Base-by-base conservation (phyloP, 2,329 filamentous ascomycete genomes). In the Fusarium bactridioides region DNA sequence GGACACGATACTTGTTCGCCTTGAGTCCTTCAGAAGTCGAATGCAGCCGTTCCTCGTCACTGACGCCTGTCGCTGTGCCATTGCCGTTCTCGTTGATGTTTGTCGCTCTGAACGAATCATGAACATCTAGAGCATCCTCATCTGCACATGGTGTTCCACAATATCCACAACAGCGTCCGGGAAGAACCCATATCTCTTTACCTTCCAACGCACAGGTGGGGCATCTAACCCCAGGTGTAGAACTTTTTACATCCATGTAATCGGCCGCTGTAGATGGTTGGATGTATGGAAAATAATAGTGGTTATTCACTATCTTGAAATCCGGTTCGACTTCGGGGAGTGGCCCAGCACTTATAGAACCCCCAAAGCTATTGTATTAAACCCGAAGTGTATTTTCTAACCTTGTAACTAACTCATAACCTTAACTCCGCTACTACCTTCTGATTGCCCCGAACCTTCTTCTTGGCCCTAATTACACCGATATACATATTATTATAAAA, bases 171-270 rank as follows among this genome's bases (percentile, higher is more conserved):
- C 11, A 19, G 6, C n/a, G 29, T 0, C n/a, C 11, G 1, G 4
- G 6, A 11, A 19, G 0, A 6, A 5, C 16, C 47, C n/a, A 35
- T 23, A 8, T 6, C n/a, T 15, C 29, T 25, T 15, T 35, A 15
- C 16, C 12, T 51, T 5, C 4, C n/a, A 25, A 4, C 1, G 8
- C 31, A 9, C 48, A 51, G 7, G 12, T 21, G 0, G 6, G 4
- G 3, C 48, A 51, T 25, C n/a, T 35, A 6, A 51, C 3, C 0
- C 8, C 16, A 25, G 4, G 5, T 19, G 1, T 5, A 7, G 16
- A 18, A 0, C 2, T 7, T 15, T 0, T 15, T 0, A 0, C 8
- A 15, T 1, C n/a, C 21, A 10, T 25, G 4, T 0, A 1, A 3
- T 2, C 31, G 11, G 3, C 9, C 3, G 25, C 31, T 35, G 4